phyloP scores from a whole-genome alignment of 805 yeast genomes.

The Metschnikowia lochheadii region DNA sequence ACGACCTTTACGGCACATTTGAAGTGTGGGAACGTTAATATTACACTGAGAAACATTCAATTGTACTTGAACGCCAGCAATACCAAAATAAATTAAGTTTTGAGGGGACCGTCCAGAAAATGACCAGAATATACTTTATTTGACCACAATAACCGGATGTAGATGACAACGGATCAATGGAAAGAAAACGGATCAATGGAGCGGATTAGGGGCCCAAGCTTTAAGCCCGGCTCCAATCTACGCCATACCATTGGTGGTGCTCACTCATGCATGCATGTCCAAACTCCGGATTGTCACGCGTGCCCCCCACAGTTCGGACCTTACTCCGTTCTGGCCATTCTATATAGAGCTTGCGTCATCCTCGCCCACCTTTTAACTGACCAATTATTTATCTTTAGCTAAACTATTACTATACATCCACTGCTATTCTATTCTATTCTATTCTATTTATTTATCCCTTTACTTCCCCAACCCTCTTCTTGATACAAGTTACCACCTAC shows the following conservation, averaged over 20 bases:
- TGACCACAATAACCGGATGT: too few species aligned
- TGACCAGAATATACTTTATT: too few species aligned
- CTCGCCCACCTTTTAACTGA: not conserved
- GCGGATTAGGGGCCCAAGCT: not conserved
- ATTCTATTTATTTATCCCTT: not conserved
- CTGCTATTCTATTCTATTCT: not conserved
- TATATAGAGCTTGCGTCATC: constrained; percentile 6
- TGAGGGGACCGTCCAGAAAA: too few species aligned
- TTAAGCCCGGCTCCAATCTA: not conserved
- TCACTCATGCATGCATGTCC: not conserved
- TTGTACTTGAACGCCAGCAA: too few species aligned
- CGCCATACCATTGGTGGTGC: constrained; percentile 4
- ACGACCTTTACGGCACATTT: too few species aligned
- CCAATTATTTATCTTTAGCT: not conserved
- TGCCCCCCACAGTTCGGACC: constrained; percentile 19
- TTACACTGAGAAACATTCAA: too few species aligned
- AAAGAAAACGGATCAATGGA: not conserved
- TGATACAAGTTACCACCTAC: not conserved
- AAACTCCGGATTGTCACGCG: constrained; percentile 7
- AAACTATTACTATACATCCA: not conserved
- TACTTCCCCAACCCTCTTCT: not conserved
- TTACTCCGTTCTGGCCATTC: constrained; percentile 5
- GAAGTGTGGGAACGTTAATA: too few species aligned
- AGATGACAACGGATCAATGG: too few species aligned
- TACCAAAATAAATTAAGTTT: too few species aligned